phyloP scores from a whole-genome alignment of 177 flowering plant genomes.

The Tripterygium wilfordii region DNA sequence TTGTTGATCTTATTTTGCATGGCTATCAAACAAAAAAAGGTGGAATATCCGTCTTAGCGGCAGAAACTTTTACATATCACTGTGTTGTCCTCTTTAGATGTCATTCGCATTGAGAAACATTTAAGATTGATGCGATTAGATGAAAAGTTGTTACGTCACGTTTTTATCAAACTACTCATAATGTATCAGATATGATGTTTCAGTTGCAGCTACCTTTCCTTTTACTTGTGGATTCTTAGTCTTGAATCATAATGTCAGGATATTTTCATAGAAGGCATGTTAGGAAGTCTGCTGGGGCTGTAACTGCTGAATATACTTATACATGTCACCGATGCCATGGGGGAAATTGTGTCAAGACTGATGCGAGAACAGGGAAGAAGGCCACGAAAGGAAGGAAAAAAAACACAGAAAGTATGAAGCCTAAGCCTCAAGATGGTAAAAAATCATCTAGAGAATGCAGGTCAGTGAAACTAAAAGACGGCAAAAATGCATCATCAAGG shows the following conservation, averaged over 20 bases:
- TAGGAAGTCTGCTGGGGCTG: constrained; percentile 39
- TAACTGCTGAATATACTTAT: constrained; percentile 33
- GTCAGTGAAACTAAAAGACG: constrained; percentile 4
- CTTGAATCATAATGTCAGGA: constrained; percentile 37
- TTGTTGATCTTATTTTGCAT: no score
- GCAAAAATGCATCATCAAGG: neutral
- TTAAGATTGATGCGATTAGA: no score
- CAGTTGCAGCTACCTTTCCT: neutral
- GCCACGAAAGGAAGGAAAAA: constrained; percentile 19
- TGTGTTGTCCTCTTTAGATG: no score
- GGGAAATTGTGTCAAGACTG: constrained; percentile 19
- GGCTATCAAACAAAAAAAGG: no score
- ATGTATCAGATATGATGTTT: no score
- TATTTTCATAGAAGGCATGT: constrained; percentile 83
- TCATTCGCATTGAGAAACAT: no score
- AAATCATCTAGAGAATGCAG: constrained; percentile 2
- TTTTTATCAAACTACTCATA: no score
- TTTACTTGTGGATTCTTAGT: neutral
- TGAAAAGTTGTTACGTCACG: no score
- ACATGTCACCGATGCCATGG: constrained; percentile 64
- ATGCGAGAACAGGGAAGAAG: constrained; percentile 19
- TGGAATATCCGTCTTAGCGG: no score
- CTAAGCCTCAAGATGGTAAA: constrained; percentile 11
- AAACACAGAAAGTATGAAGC: constrained; percentile 17
- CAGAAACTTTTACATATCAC: no score